A percentile compares a stretch with the other conserved stretches of the same genome.
phyloP scores from a whole-genome alignment of 257 asterid genomes.

The Rehmannia glutinosa region DNA sequence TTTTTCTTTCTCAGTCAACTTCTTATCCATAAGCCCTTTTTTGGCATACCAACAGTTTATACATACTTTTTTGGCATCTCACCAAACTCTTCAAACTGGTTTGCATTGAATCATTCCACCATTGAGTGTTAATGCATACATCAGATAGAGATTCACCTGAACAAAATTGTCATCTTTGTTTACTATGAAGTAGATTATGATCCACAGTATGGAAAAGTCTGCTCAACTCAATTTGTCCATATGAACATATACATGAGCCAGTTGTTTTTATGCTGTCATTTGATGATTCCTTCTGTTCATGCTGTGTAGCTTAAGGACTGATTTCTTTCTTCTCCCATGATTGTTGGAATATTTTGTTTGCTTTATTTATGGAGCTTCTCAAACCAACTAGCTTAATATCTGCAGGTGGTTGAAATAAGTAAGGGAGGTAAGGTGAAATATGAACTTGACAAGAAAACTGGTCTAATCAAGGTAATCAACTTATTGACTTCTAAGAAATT shows the following conservation, averaged over 20 bases:
- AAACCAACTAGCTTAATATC: neutral
- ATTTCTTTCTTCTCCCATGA: neutral
- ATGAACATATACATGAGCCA: neutral
- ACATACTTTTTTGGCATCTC: neutral
- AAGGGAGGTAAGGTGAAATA: constrained; percentile 98
- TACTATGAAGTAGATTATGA: neutral
- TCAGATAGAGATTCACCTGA: neutral
- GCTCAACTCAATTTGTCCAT: neutral
- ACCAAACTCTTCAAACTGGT: no score
- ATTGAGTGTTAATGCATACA: neutral
- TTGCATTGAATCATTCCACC: no score
- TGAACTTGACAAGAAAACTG: constrained; percentile 87
- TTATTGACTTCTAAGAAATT: neutral
- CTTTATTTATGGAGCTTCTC: constrained; percentile 1
- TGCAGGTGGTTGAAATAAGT: constrained; percentile 88
- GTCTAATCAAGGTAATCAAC: constrained; percentile 75
- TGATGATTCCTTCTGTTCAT: neutral
- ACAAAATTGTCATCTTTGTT: neutral
- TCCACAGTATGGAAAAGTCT: neutral
- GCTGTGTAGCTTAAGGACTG: neutral
- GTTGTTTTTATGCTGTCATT: constrained; percentile 2
- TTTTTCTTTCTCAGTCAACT: no score
- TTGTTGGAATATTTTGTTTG: neutral
- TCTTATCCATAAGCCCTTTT: neutral
- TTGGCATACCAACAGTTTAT: neutral